phyloP scores from a whole-genome alignment of 768 basidiomycete species.

The Leccinum imitatum region DNA sequence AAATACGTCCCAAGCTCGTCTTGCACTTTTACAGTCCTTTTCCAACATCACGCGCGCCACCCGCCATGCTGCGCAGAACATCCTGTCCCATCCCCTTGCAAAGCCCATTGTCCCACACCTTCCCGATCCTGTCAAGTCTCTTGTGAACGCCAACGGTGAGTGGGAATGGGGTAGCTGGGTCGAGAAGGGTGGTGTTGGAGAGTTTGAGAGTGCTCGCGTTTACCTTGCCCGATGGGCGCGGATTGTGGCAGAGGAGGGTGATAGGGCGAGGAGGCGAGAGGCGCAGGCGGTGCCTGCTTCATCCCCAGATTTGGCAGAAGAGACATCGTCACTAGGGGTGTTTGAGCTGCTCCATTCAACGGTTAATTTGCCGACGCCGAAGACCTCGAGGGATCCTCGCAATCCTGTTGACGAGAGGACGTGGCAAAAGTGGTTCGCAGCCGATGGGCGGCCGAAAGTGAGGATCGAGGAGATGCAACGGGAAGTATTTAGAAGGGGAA shows the following conservation, averaged over 20 bases:
- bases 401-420: constrained; percentile 72
- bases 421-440: constrained; percentile 80
- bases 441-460: constrained; percentile 65
- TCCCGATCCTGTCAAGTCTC: constrained; percentile 87
- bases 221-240: constrained; percentile 97
- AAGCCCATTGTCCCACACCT: constrained; percentile 96
- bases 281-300: constrained; percentile 63
- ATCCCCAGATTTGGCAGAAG: constrained; percentile 50
- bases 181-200: constrained; percentile 88
- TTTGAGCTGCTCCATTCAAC: constrained; percentile 85
- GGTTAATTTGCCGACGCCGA: constrained; percentile 78
- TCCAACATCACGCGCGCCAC: constrained; percentile 93
- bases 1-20: constrained; percentile 68
- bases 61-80: constrained; percentile 90
- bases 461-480: constrained; percentile 66
- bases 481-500: constrained; percentile 78
- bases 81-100: constrained; percentile 92
- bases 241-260: constrained; percentile 97
- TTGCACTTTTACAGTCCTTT: constrained; percentile 89
- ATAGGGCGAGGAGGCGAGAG: constrained; percentile 81
- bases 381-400: constrained; percentile 74
- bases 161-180: constrained; percentile 94
- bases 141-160: constrained; percentile 89
- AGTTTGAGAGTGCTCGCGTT: constrained; percentile 94
- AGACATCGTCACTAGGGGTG: constrained; percentile 75